phyloP scores from a whole-genome alignment of 305 asterid genomes.

The Striga hermonthica region DNA sequence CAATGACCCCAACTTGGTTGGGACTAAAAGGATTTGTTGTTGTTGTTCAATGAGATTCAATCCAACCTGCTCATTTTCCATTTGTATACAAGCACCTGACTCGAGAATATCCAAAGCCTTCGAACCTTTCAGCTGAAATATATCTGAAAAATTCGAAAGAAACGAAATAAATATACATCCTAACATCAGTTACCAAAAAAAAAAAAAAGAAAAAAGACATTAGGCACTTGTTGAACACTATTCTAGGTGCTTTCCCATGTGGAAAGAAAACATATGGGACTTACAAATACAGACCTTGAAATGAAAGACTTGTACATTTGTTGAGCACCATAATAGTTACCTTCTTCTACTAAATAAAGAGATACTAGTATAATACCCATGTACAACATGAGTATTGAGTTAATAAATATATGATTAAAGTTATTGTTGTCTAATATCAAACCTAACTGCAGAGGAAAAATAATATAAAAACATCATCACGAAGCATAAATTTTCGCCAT shows the following conservation, averaged over 20 bases:
- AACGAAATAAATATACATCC: slow-evolving; percentile 13
- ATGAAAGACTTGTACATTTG: slow-evolving; percentile 89
- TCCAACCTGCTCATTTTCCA: slow-evolving; percentile 72
- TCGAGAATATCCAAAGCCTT: slow-evolving; percentile 84
- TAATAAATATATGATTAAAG: no score
- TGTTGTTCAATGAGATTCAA: no score
- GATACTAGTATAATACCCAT: no score
- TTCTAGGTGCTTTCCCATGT: slow-evolving; percentile 14
- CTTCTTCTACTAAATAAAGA: slow-evolving; percentile 65
- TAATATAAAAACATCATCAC: no score
- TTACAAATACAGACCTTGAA: slow-evolving; percentile 52
- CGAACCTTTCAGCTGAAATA: slow-evolving; percentile 50
- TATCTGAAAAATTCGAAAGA: slow-evolving; percentile 50
- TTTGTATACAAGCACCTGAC: slow-evolving; percentile 85
- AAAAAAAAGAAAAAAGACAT: no score
- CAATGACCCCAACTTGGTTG: no score
- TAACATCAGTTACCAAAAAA: no score
- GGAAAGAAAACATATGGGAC: not conserved
- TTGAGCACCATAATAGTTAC: slow-evolving; percentile 90
- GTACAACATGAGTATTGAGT: no score
- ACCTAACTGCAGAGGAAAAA: no score
- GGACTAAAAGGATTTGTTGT: no score
- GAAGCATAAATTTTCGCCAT: no score
- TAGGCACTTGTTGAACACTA: not conserved
- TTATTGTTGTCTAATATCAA: no score